Evolutionary conservation across 202 grass and related monocot species (phyloP).

Genomic region (Zoysia matrella): DNA sequence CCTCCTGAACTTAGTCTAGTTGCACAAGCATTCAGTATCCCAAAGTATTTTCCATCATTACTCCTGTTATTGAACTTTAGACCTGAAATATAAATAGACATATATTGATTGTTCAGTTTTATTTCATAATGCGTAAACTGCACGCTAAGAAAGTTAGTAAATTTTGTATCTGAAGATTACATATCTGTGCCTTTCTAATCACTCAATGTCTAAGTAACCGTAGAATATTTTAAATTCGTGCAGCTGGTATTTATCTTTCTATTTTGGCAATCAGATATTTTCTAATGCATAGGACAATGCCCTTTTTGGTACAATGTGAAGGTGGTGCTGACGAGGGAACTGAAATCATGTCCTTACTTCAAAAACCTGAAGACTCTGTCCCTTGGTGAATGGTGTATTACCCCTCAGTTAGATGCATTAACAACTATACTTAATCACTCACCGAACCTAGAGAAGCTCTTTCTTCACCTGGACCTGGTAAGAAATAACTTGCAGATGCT

Average conservation of each 20-base stretch:
- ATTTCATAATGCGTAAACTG: background rate
- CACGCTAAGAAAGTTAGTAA: background rate
- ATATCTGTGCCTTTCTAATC: background rate
- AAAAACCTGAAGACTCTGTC: conserved; percentile 40
- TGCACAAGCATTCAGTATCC: background rate
- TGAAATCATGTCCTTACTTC: conserved; percentile 18
- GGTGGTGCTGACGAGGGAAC: conserved; percentile 35
- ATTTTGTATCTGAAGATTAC: background rate
- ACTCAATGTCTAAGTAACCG: background rate
- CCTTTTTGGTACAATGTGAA: background rate
- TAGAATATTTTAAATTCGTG: background rate
- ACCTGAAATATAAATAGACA: background rate
- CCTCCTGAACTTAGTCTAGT: background rate
- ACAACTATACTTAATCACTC: conserved; percentile 1
- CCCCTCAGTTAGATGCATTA: no score
- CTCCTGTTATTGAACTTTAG: background rate
- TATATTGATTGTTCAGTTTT: background rate
- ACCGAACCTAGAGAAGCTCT: conserved; percentile 40
- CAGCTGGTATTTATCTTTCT: background rate
- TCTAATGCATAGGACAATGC: no score
- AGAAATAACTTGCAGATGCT: background rate
- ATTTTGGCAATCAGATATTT: no score
- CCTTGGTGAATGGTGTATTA: conserved; percentile 50
- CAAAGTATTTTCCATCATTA: background rate
- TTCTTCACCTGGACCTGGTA: conserved; percentile 45